Evolutionary conservation across 2,329 filamentous ascomycete genomes (phyloP), one percentile per base, ranked within the genome.

Genomic region (Sclerotinia trifoliorum): DNA sequence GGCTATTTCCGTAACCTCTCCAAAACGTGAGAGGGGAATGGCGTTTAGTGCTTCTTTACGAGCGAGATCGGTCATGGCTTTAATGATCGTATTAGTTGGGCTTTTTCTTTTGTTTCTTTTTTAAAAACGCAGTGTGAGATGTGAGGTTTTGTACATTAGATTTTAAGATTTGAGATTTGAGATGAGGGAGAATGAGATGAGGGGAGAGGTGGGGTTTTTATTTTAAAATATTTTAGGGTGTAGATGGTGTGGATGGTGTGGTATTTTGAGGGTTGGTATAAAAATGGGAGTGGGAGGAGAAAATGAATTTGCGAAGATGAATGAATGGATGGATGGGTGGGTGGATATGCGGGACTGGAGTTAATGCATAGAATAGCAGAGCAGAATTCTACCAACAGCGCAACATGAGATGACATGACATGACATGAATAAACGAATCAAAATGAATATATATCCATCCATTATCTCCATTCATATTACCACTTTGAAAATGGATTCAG

Each of bases 1-100:
- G n/a, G 93, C 92, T 44, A 96, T 86, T 78, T 96, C 93, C 35
- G 86, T 82, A 10, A 85, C 81, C 46, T 81, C 80, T 21, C 91
- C 93, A 71, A 94, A 87, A 42, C 92, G 87, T 42, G 81, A 80
- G 21, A 86, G 76, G 1, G 92, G 92, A 62, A 93, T 93, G 62
- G 81, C 76, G 48, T 81, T 75, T 29, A 78, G 67, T n/a, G 81
- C 77, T 68, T 75, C 69, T n/a, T 73, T 66, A 24, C 73, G 73
- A 61, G 75, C 74, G 63, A 78, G 70, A 24, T 79, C 73, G 39
- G 78, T 81, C 78, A 83, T 83, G 70, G 80, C 83, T 83, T 73
- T 67, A 19, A n/a, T 21, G 24, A n/a, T 21, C 2, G 15, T 26
- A 26, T 57, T 46, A 66, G 51, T 48, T 26, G 26, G 10, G 11